phyloP scores from a whole-genome alignment of 306 rosid genomes.

The Begonia fuchsioides region DNA sequence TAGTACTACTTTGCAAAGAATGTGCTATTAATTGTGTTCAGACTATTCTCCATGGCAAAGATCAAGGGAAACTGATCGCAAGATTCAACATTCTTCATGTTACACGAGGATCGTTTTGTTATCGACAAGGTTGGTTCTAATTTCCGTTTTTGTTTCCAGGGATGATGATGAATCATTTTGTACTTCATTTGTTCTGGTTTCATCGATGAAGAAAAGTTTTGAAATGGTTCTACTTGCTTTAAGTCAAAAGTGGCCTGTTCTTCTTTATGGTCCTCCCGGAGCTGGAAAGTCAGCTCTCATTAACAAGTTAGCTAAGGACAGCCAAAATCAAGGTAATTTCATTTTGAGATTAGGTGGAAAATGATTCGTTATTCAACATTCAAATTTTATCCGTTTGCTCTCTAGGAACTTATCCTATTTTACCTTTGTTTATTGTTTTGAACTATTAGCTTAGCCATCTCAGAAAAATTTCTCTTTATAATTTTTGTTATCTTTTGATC shows the following conservation, averaged over 20 bases:
- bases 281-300: slow-evolving; percentile 82
- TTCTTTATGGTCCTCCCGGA: slow-evolving; percentile 73
- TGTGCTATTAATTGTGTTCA: too few relatives aligned
- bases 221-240: slow-evolving; percentile 58
- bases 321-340: slow-evolving; percentile 14
- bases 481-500: slow-evolving; percentile 14
- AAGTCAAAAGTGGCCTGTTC: slow-evolving; percentile 82
- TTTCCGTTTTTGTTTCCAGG: slow-evolving; percentile 31
- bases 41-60: too few relatives aligned
- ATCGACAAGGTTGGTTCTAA: not conserved
- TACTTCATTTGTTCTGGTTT: slow-evolving; percentile 42
- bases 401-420: too few relatives aligned
- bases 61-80: too few relatives aligned
- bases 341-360: not conserved
- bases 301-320: slow-evolving; percentile 41
- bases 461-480: not conserved
- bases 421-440: not conserved
- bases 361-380: not conserved
- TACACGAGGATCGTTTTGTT: too few relatives aligned
- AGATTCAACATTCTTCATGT: too few relatives aligned
- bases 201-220: slow-evolving; percentile 45
- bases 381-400: too few relatives aligned
- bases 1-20: too few relatives aligned
- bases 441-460: not conserved
- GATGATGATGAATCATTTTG: slow-evolving; percentile 14